Conservation (phyloP, 1,139 yeast species). For the Petasospora fabianii region DNA sequence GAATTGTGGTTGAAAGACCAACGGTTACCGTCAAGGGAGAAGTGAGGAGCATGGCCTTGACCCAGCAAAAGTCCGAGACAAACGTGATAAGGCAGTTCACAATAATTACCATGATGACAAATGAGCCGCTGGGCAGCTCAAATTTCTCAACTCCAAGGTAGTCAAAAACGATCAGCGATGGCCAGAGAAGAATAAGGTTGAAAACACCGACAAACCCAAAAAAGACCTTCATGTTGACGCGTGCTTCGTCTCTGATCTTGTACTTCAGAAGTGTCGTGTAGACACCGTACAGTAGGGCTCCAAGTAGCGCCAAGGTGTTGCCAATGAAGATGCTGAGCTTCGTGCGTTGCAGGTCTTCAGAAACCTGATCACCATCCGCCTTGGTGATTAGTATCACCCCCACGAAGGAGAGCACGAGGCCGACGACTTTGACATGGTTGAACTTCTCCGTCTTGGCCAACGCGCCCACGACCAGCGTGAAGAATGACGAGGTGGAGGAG, state of each 20-base stretch:
- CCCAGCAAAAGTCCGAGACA: constrained; percentile 92
- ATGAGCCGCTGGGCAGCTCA: constrained; percentile 57
- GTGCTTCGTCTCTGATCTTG: constrained; percentile 65
- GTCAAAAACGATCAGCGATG: constrained; percentile 65
- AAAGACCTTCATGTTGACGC: constrained; percentile 79
- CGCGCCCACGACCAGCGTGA: constrained; percentile 83
- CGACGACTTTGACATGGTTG: constrained; percentile 59
- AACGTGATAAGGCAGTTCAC: constrained; percentile 75
- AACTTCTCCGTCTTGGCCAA: constrained; percentile 67
- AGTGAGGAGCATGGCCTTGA: constrained; percentile 86
- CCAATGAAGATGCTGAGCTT: constrained; percentile 56
- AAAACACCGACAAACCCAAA: constrained; percentile 93
- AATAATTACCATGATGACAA: constrained; percentile 51
- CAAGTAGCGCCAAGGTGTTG: constrained; percentile 71
- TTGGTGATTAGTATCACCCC: constrained; percentile 81
- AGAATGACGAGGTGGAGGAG: constrained; percentile 88
- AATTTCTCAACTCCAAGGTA: constrained; percentile 61
- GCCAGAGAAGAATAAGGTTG: constrained; percentile 79
- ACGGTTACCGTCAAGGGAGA: constrained; percentile 94
- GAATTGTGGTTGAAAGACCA: constrained; percentile 89
- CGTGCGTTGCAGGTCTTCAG: constrained; percentile 29
- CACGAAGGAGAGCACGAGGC: constrained; percentile 64
- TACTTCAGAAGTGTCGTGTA: constrained; percentile 82
- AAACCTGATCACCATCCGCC: constrained; percentile 42
- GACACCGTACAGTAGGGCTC: constrained; percentile 87